Conservation (phyloP, 805 yeast genomes). For the Lipomyces kockii region DNA sequence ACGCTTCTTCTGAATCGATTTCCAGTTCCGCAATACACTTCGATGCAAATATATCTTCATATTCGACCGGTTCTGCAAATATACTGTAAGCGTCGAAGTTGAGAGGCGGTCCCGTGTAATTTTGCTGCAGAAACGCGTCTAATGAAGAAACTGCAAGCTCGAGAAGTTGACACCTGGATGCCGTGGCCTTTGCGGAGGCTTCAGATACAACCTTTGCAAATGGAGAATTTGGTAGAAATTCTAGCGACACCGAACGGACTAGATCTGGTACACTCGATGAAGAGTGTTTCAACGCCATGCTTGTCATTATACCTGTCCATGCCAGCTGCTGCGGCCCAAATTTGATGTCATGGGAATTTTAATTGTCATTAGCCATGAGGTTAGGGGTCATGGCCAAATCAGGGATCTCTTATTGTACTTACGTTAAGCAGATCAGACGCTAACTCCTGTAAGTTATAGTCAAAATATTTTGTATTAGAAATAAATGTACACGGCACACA, state of each 20-base stretch:
- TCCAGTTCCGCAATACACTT: constrained; percentile 50
- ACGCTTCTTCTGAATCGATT: constrained; percentile 72
- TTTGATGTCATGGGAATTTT: not conserved
- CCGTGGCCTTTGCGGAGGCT: not conserved
- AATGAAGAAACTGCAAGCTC: constrained; percentile 49
- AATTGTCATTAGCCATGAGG: not conserved
- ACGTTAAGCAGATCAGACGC: not conserved
- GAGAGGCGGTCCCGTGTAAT: constrained; percentile 81
- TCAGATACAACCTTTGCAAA: not conserved
- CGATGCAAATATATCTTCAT: constrained; percentile 33
- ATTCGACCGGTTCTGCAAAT: constrained; percentile 40
- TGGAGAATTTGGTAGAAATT: not conserved
- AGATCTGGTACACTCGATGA: not conserved
- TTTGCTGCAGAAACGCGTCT: constrained; percentile 72
- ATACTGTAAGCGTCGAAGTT: constrained; percentile 47
- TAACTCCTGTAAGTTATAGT: not conserved
- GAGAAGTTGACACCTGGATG: not conserved
- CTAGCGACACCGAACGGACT: not conserved
- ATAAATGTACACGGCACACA: not conserved
- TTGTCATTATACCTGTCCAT: not conserved
- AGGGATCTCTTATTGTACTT: too few relatives aligned
- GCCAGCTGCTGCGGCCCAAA: not conserved
- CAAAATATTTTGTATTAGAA: not conserved
- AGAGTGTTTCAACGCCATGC: not conserved
- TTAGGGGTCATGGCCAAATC: not conserved